phyloP scores from a whole-genome alignment of 805 yeast species.

The Starmerella stigmatis region DNA sequence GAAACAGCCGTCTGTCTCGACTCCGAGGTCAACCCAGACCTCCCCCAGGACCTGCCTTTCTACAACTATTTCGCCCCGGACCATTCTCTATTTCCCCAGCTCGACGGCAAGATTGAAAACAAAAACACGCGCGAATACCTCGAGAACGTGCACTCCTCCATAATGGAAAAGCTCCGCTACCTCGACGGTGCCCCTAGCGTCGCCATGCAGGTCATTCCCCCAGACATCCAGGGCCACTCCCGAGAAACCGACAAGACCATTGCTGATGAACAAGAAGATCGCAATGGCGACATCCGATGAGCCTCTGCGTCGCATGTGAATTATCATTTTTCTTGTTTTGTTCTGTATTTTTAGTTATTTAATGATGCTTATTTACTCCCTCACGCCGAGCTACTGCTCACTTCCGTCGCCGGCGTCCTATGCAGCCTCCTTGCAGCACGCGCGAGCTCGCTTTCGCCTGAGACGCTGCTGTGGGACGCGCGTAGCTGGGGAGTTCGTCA shows the following conservation, averaged over 20 bases:
- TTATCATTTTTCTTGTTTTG: not conserved
- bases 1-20: constrained; percentile 84
- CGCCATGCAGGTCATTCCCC: constrained; percentile 83
- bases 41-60: constrained; percentile 68
- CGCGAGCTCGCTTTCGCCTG: constrained; percentile 9
- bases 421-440: not conserved
- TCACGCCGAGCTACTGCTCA: not conserved
- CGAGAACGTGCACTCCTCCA: constrained; percentile 63
- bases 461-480: constrained; percentile 17
- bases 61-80: constrained; percentile 84
- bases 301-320: not conserved
- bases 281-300: constrained; percentile 3
- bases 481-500: constrained; percentile 7
- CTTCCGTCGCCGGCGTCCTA: not conserved
- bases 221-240: constrained; percentile 38
- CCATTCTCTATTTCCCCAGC: constrained; percentile 71
- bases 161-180: constrained; percentile 69
- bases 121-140: constrained; percentile 73
- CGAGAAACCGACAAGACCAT: constrained; percentile 33
- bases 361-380: not conserved
- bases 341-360: not conserved
- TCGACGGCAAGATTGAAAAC: constrained; percentile 74
- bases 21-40: constrained; percentile 59
- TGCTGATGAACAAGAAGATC: constrained; percentile 27
- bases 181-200: constrained; percentile 91